Conservation (phyloP, 2,329 filamentous ascomycete genomes). For the Talaromyces verruculosus region DNA sequence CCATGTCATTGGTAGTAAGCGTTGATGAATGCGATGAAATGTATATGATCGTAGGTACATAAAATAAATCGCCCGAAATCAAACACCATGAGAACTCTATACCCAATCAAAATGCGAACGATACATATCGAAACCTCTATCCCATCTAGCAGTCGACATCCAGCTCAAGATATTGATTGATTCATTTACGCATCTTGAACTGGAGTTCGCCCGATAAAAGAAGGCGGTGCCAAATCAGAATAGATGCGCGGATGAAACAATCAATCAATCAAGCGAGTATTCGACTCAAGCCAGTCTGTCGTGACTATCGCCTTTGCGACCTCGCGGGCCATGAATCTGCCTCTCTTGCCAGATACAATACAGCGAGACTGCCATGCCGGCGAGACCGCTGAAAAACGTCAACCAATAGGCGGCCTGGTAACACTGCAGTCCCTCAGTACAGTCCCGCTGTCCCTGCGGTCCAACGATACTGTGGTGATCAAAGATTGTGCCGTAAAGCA, state of each 20-base stretch:
- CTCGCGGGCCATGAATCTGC: conserved; percentile 27
- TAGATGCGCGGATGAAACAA: neutral
- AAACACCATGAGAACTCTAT: neutral
- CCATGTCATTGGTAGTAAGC: neutral
- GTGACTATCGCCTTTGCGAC: conserved; percentile 32
- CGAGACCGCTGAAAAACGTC: conserved; percentile 69
- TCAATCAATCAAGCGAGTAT: neutral
- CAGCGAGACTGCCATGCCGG: conserved; percentile 68
- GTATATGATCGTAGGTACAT: neutral
- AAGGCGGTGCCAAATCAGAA: neutral
- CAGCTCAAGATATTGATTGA: neutral
- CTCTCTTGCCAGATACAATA: conserved; percentile 50
- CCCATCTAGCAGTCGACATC: neutral
- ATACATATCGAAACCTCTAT: neutral
- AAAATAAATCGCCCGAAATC: neutral
- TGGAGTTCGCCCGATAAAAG: neutral
- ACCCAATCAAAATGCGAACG: neutral
- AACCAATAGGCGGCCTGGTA: conserved; percentile 79
- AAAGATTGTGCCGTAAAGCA: conserved; percentile 82
- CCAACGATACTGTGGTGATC: conserved; percentile 73
- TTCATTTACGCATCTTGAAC: neutral
- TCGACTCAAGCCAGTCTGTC: conserved; percentile 34
- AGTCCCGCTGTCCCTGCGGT: conserved; percentile 69
- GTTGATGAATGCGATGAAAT: neutral
- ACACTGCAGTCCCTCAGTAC: conserved; percentile 74